These are phyloP conservation scores for Lichtheimia ramosa DNA, from an alignment of 371 early-diverging fungal species.

Conservation along the genomic window DNA sequence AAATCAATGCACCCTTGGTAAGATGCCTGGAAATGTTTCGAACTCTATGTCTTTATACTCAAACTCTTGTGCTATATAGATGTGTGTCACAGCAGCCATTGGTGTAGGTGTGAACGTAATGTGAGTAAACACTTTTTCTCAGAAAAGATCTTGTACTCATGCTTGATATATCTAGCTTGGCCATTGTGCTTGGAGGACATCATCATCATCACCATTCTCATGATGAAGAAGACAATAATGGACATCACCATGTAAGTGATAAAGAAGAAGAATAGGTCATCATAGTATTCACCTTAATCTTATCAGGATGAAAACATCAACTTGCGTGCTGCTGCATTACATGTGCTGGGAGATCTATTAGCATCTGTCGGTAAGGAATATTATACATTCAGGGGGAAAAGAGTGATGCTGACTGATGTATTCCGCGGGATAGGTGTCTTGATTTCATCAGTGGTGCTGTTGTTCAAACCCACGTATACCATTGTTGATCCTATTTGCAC, in stretches of 20 bases:
- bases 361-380: slow-evolving; percentile 65
- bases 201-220: slow-evolving; percentile 38
- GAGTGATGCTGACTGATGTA: slow-evolving; percentile 1
- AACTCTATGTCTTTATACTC: no score
- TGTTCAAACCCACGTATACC: slow-evolving; percentile 62
- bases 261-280: slow-evolving; percentile 1
- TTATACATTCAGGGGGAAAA: not conserved
- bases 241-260: not conserved
- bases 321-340: slow-evolving; percentile 72
- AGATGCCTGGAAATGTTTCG: not conserved
- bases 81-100: slow-evolving; percentile 69
- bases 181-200: slow-evolving; percentile 48
- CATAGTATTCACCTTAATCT: no score
- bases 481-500: slow-evolving; percentile 89
- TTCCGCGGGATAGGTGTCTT: slow-evolving; percentile 61
- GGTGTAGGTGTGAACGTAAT: slow-evolving; percentile 83
- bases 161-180: slow-evolving; percentile 25
- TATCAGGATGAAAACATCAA: slow-evolving; percentile 65
- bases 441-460: slow-evolving; percentile 77
- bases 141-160: no score
- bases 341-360: slow-evolving; percentile 85
- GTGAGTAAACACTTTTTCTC: slow-evolving; percentile 34
- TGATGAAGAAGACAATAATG: slow-evolving; percentile 29
- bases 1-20: slow-evolving; percentile 71
- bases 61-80: slow-evolving; percentile 26